Evolutionary conservation across 148 eudicot species (phyloP).

Genomic region (Silene uniflora): DNA sequence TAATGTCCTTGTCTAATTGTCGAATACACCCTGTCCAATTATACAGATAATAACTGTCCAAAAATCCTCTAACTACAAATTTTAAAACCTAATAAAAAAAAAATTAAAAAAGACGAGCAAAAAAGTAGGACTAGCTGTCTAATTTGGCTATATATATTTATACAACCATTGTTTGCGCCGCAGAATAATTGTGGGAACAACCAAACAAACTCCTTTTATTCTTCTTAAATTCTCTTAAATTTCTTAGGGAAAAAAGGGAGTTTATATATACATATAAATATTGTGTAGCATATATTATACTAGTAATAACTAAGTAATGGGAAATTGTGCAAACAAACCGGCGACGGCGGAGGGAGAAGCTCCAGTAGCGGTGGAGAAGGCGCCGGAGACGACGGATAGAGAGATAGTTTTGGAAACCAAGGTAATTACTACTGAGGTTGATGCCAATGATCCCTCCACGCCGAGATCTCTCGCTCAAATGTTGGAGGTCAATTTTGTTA

Average conservation of each 20-base stretch:
- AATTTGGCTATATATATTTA: conserved; percentile 30
- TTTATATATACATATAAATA: not conserved
- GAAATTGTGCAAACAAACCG: conserved; percentile 39
- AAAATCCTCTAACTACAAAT: not conserved
- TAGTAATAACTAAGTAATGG: conserved; percentile 14
- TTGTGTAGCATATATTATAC: too few relatives aligned
- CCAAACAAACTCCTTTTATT: not conserved
- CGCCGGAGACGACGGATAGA: conserved; percentile 17
- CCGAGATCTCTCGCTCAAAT: conserved; percentile 30
- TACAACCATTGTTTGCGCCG: not conserved
- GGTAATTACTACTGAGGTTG: conserved; percentile 7
- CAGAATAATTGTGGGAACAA: conserved; percentile 23
- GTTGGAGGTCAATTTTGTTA: conserved; percentile 23
- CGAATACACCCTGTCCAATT: conserved; percentile 25
- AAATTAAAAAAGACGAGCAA: not conserved
- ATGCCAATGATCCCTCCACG: not conserved
- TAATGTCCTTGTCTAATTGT: conserved; percentile 12
- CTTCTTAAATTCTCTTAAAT: not conserved
- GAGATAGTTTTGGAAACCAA: conserved; percentile 21
- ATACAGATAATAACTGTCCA: not conserved
- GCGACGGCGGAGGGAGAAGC: conserved; percentile 29
- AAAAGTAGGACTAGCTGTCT: conserved; percentile 17
- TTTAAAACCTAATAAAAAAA: not conserved
- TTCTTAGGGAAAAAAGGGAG: conserved; percentile 10
- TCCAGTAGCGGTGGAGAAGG: conserved; percentile 17